Evolutionary conservation across 768 basidiomycete genomes (phyloP).

Genomic region (Infundibulicybe gibba): DNA sequence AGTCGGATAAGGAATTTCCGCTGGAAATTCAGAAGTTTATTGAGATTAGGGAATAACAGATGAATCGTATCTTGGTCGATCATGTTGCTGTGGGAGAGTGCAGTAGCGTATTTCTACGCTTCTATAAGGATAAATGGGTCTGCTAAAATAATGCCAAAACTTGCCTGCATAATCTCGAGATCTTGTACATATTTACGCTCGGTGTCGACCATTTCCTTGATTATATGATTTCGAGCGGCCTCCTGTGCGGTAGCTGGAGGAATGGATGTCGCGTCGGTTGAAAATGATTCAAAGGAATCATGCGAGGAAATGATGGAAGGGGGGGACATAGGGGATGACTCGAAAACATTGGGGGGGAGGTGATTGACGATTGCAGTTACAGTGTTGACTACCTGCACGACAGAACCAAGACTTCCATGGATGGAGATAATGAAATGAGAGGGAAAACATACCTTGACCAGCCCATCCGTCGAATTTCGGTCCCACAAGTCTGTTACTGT

Average conservation of each 20-base stretch:
- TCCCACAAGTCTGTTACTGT: conserved; percentile 91
- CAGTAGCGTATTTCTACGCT: conserved; percentile 81
- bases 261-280: conserved; percentile 36
- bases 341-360: conserved; percentile 67
- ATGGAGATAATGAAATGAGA: conserved; percentile 1
- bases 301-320: conserved; percentile 45
- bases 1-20: conserved; percentile 88
- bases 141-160: conserved; percentile 19
- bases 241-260: conserved; percentile 57
- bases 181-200: conserved; percentile 97
- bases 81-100: conserved; percentile 75
- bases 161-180: conserved; percentile 92
- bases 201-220: conserved; percentile 89
- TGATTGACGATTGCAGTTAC: conserved; percentile 80
- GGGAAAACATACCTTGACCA: conserved; percentile 76
- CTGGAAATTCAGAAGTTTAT: conserved; percentile 95
- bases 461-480: conserved; percentile 86
- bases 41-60: conserved; percentile 90
- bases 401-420: conserved; percentile 6
- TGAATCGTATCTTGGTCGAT: conserved; percentile 96
- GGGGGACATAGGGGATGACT: conserved; percentile 57
- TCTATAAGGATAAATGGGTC: conserved; percentile 14
- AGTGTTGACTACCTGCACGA: conserved; percentile 77
- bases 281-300: conserved; percentile 57
- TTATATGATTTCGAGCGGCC: conserved; percentile 68